A percentile compares a stretch with the other conserved stretches of the same genome.
Conservation (phyloP, 306 rosid genomes). For the Quercus parvula region DNA sequence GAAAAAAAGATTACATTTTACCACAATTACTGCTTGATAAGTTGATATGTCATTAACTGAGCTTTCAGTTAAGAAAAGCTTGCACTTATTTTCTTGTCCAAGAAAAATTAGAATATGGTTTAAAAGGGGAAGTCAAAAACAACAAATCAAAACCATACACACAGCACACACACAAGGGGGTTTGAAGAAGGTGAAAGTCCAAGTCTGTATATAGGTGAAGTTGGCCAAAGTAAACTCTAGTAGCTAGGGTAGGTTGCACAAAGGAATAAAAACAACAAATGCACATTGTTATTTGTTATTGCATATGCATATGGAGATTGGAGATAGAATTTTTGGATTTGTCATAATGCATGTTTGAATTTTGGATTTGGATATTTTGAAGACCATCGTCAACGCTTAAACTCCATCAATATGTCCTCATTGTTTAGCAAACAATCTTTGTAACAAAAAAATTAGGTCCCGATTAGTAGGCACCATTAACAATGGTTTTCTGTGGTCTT, state of each 20-base stretch:
- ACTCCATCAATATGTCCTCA: neutral
- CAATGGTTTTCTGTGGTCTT: neutral
- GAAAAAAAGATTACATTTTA: too few relatives aligned
- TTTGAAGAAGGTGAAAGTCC: neutral
- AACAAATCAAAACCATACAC: neutral
- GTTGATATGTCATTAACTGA: too few relatives aligned
- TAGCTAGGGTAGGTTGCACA: neutral
- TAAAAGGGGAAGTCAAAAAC: too few relatives aligned
- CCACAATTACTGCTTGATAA: too few relatives aligned
- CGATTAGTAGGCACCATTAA: conserved; percentile 14
- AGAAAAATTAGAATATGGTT: too few relatives aligned
- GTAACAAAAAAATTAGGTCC: conserved; percentile 13
- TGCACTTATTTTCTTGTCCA: too few relatives aligned
- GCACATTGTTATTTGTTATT: too few relatives aligned
- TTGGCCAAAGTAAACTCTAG: neutral
- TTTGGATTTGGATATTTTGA: neutral
- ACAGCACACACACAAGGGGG: neutral
- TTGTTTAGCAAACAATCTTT: neutral
- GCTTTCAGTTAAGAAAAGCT: too few relatives aligned
- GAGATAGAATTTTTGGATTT: neutral
- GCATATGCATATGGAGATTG: too few relatives aligned
- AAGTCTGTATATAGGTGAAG: neutral
- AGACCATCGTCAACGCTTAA: neutral
- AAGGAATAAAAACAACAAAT: too few relatives aligned
- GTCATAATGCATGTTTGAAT: neutral